These are phyloP conservation scores for Volvariella surrecta DNA, from an alignment of 1,284 basidiomycete genomes.

Conservation along the genomic window DNA sequence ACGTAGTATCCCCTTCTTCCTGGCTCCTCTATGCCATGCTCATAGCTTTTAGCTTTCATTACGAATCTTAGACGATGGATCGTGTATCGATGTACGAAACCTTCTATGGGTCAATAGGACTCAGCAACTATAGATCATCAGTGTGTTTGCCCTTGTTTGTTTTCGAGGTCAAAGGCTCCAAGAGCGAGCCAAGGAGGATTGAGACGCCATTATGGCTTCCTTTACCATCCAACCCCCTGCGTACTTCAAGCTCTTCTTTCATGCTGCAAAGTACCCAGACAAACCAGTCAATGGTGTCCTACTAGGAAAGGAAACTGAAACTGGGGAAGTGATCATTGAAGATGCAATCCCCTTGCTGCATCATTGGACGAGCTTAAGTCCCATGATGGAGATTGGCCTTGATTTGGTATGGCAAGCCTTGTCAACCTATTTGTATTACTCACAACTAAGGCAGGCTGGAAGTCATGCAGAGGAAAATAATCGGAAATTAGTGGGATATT, in stretches of 20 bases:
- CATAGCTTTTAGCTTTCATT: no score
- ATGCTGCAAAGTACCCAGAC: constrained; percentile 68
- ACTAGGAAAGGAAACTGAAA: constrained; percentile 35
- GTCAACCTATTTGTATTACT: not conserved
- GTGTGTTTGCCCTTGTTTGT: no score
- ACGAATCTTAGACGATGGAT: no score
- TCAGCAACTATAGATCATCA: no score
- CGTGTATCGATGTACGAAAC: no score
- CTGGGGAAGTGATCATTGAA: constrained; percentile 32
- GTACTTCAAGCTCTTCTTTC: constrained; percentile 61
- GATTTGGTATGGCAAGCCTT: constrained; percentile 40
- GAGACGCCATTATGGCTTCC: constrained; percentile 11
- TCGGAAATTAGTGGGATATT: constrained; percentile 56
- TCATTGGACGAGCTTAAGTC: constrained; percentile 70
- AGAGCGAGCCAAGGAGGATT: no score
- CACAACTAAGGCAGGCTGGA: constrained; percentile 33
- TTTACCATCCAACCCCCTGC: constrained; percentile 46
- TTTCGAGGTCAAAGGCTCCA: no score
- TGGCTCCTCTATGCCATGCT: constrained; percentile 3
- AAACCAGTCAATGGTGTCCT: constrained; percentile 60
- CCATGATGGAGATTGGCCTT: constrained; percentile 75
- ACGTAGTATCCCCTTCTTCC: no score
- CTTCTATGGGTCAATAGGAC: no score
- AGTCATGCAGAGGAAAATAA: constrained; percentile 42
- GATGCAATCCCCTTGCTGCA: constrained; percentile 71